Evolutionary conservation across 2,329 filamentous ascomycete species (phyloP), one percentile per base, ranked within the genome.

Genomic region (Raffaelea ambrosiae): DNA sequence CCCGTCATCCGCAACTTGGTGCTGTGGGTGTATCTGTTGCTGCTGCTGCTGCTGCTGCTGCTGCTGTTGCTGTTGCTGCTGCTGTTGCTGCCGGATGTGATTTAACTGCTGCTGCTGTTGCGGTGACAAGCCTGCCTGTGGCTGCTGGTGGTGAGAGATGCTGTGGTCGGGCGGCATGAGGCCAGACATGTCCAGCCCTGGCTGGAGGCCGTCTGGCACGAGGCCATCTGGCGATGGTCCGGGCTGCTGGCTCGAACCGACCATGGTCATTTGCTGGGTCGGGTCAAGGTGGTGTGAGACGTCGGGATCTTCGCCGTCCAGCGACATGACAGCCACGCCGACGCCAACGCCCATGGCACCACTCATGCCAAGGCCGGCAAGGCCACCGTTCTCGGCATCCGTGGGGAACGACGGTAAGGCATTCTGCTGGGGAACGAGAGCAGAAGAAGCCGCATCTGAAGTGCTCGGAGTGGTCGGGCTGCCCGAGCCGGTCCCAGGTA

Each of bases 71-170:
- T 41, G 33, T 16, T 36, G 45, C 20, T 23, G 29, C 3, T 26
- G 29, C 19, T 35, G 39, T 16, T 5, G 39, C 13, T 19, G 39
- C 5, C 18, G 19, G n/a, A 41, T 5, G 19, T 13, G 8, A 13
- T 41, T 4, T 41, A 44, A 22, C 22, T 46, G 49, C 36, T 49
- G 49, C 21, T 46, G 43, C 16, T 46, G 44, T 40, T 46, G 48
- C 20, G 43, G 40, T 4, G 29, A 26, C 31, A 7, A 19, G 16
- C n/a, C 16, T n/a, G 51, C 16, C 14, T 46, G 36, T 20, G 18
- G 3, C 22, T 40, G 44, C 3, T 45, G 26, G 26, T 29, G 26
- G 7, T 29, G 7, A 29, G 26, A n/a, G n/a, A n/a, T n/a, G n/a
- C n/a, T n/a, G n/a, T n/a, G n/a, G n/a, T n/a, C n/a, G n/a, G n/a